These are phyloP conservation scores for Linnemannia schmuckeri DNA, from an alignment of 192 early-diverging fungal species.

Conservation along the genomic window DNA sequence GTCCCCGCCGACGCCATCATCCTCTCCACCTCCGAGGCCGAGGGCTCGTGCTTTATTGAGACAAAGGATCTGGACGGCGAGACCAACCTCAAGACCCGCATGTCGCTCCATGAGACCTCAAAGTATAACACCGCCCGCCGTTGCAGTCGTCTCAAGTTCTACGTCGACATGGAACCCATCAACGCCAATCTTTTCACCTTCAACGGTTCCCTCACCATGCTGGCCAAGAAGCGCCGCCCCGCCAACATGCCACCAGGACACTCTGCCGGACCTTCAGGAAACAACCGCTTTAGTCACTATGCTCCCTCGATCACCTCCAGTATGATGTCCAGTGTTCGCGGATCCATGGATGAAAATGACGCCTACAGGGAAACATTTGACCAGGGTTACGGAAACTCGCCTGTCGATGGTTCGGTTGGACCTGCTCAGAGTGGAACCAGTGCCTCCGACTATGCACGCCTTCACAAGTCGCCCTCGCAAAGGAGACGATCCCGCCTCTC, in stretches of 20 bases:
- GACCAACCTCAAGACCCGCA: slow-evolving; percentile 94
- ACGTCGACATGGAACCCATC: slow-evolving; percentile 83
- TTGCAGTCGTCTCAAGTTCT: slow-evolving; percentile 73
- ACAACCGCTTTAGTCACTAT: slow-evolving; percentile 38
- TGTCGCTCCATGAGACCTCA: slow-evolving; percentile 73
- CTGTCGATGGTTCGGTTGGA: neutral
- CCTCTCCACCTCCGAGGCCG: slow-evolving; percentile 82
- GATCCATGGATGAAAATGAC: slow-evolving; percentile 41
- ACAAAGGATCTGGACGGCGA: slow-evolving; percentile 98
- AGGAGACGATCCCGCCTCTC: slow-evolving; percentile 30
- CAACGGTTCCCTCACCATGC: slow-evolving; percentile 75
- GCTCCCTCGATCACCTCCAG: slow-evolving; percentile 51
- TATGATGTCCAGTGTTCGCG: slow-evolving; percentile 49
- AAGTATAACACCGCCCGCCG: slow-evolving; percentile 80
- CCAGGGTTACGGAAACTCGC: neutral
- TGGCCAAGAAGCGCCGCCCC: slow-evolving; percentile 24
- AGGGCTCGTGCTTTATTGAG: slow-evolving; percentile 88
- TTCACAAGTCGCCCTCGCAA: slow-evolving; percentile 29
- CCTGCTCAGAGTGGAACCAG: slow-evolving; percentile 41
- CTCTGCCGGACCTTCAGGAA: slow-evolving; percentile 7
- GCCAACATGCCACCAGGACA: neutral
- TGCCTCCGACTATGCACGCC: slow-evolving; percentile 49
- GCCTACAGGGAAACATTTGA: slow-evolving; percentile 10
- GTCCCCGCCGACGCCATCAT: slow-evolving; percentile 90
- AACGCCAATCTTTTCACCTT: slow-evolving; percentile 83